Evolutionary conservation across 768 basidiomycete species (phyloP), one percentile per base, ranked within the genome.

Genomic region (Mycena epipterygia): DNA sequence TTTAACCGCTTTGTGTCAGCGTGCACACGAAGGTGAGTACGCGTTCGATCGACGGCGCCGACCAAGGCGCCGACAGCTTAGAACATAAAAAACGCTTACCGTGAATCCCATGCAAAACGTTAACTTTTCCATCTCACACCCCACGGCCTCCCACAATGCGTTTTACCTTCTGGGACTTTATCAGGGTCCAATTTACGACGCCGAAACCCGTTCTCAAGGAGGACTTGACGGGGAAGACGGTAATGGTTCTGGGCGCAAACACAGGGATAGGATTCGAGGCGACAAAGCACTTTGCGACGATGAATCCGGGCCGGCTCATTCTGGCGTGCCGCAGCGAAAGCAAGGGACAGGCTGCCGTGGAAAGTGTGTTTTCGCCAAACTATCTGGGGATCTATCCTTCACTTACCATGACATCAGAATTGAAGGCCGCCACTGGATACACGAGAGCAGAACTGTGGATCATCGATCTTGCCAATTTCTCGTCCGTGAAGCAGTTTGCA

Each of bases 181-280:
- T n/a, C 44, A 33, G 16, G 29, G 29, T 4, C 14, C 39, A 41
- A 16, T 14, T 41, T 16, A 9, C 4, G 6, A 16, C 39, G 13
- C 39, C 39, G 39, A 11, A 11, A 5, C 13, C 39, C 16, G 39
- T 41, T 11, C 13, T 41, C 39, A 41, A 11, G 13, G 52, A 27
- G 0, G 51, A 64, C 25, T 39, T 64, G 11, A 32, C 41, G 3
- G 62, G 30, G 5, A 53, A 64, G 39, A 64, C 62, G 0, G 62
- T 64, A 17, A 21, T 55, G 17, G 51, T 64, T 9, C 29, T 83
- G 30, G 84, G 83, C 9, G 86, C 88, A 3, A 90, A 90, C 71
- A 80, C 80, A 27, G 90, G 88, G 2, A 64, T 88, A 5, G 88
- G 88, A 1, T 81, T 86, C 44, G 86, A 88, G 70, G 81, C 85